Conservation (phyloP, 352 stramenopile species). For the Globisporangium acanthophoron region DNA sequence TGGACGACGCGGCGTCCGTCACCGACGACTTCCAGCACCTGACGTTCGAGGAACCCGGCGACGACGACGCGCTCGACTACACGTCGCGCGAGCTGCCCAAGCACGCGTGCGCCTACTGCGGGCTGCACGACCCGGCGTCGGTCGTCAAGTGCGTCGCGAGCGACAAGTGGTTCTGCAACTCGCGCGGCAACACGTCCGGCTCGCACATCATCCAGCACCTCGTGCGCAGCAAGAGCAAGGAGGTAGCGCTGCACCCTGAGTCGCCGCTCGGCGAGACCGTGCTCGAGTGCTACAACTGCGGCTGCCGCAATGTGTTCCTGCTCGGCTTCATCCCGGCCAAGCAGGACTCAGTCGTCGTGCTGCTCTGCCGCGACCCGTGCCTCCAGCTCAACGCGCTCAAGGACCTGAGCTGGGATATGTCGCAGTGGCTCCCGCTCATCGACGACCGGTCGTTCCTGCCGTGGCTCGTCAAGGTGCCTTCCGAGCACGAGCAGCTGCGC, state of each 20-base stretch:
- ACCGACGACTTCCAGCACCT: constrained; percentile 52
- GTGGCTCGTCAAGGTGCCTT: constrained; percentile 96
- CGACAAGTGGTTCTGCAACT: constrained; percentile 99
- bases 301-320: constrained; percentile 97
- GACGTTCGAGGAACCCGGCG: constrained; percentile 64
- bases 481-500: constrained; percentile 89
- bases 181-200: constrained; percentile 88
- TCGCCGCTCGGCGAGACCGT: constrained; percentile 96
- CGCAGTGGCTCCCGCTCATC: constrained; percentile 97
- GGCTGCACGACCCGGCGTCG: constrained; percentile 93
- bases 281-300: constrained; percentile 99
- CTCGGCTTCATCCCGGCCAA: constrained; percentile 98
- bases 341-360: constrained; percentile 94
- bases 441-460: constrained; percentile 95
- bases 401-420: constrained; percentile 99
- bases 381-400: constrained; percentile 96
- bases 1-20: constrained; percentile 23
- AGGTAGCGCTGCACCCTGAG: constrained; percentile 91
- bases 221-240: constrained; percentile 91
- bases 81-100: constrained; percentile 72
- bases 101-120: constrained; percentile 96
- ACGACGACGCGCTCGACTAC: constrained; percentile 70
- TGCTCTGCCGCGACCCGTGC: constrained; percentile 96
- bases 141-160: constrained; percentile 96
- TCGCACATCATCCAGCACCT: constrained; percentile 99